phyloP scores from a whole-genome alignment of 2,329 filamentous ascomycete genomes.

The Alternaria arborescens region DNA sequence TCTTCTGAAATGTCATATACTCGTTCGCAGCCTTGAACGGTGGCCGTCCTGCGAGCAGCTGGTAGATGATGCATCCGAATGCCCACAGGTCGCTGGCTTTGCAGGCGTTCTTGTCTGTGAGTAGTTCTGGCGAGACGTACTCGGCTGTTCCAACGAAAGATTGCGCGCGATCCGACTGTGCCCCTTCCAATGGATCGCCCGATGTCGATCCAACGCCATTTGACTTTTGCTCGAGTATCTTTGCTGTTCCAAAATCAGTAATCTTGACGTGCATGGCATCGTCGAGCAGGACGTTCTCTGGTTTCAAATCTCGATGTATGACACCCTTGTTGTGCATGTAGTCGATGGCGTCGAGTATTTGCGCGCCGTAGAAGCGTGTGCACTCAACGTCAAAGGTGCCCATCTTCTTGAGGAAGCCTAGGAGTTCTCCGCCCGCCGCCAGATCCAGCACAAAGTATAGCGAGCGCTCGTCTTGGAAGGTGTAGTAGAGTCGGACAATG shows the following conservation, averaged over 20 bases:
- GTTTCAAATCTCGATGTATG: conserved; percentile 95
- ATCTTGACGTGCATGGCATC: conserved; percentile 98
- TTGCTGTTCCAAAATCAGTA: conserved; percentile 98
- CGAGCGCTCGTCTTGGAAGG: conserved; percentile 95
- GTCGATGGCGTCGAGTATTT: conserved; percentile 94
- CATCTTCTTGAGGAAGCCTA: conserved; percentile 93
- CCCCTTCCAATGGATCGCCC: conserved; percentile 63
- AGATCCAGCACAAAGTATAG: conserved; percentile 97
- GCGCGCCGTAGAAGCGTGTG: conserved; percentile 90
- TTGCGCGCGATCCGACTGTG: conserved; percentile 77
- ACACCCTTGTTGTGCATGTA: conserved; percentile 98
- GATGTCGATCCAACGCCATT: conserved; percentile 49
- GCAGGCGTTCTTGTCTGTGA: conserved; percentile 95
- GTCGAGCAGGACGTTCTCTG: conserved; percentile 94
- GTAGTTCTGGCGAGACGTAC: conserved; percentile 96
- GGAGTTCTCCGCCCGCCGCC: conserved; percentile 87
- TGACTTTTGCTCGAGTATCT: conserved; percentile 72
- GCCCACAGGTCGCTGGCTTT: conserved; percentile 99
- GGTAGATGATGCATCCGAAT: conserved; percentile 97
- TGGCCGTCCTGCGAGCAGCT: conserved; percentile 91
- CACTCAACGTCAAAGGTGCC: conserved; percentile 96
- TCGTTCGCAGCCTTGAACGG: conserved; percentile 97
- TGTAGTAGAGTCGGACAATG: conserved; percentile 96
- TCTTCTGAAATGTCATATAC: conserved; percentile 98
- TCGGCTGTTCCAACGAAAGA: conserved; percentile 98